Evolutionary conservation across 257 asterid genomes (phyloP).

Genomic region (Scutellaria baicalensis): DNA sequence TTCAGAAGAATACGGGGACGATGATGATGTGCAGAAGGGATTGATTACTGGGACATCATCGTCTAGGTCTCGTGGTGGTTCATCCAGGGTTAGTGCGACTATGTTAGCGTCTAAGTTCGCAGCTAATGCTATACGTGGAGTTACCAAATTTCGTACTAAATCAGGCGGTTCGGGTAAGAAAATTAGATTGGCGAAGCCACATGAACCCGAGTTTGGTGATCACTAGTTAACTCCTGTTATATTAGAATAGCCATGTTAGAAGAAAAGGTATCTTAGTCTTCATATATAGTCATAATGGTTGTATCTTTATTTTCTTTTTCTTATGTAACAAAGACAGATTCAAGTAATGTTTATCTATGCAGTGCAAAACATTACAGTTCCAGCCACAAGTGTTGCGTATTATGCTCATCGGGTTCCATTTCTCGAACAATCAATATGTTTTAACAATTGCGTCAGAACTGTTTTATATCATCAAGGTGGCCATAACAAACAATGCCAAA

Average conservation of each 20-base stretch:
- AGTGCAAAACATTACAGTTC: too few relatives aligned
- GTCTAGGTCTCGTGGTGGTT: conserved; percentile 23
- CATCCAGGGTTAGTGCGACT: conserved; percentile 42
- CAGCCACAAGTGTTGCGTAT: too few relatives aligned
- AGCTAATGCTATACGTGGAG: conserved; percentile 70
- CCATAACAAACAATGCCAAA: not conserved
- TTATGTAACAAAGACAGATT: too few relatives aligned
- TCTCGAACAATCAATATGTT: not conserved
- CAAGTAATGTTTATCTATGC: too few relatives aligned
- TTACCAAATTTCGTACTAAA: conserved; percentile 37
- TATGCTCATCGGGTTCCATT: too few relatives aligned
- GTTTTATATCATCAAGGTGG: not conserved
- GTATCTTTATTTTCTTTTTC: too few relatives aligned
- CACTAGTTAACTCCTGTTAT: conserved; percentile 8
- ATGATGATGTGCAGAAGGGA: conserved; percentile 25
- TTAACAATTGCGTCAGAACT: not conserved
- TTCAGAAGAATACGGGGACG: conserved; percentile 13
- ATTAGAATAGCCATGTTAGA: not conserved
- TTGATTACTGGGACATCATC: conserved; percentile 21
- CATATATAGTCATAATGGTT: too few relatives aligned
- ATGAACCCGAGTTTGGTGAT: conserved; percentile 48
- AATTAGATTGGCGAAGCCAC: conserved; percentile 43
- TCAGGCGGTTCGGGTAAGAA: conserved; percentile 15
- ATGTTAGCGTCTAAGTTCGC: conserved; percentile 68
- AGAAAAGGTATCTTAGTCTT: too few relatives aligned